Percentiles rank a stretch among this genome's conserved stretches.
Conservation (phyloP, 1,139 yeast species). For the Pichia inconspicua region DNA sequence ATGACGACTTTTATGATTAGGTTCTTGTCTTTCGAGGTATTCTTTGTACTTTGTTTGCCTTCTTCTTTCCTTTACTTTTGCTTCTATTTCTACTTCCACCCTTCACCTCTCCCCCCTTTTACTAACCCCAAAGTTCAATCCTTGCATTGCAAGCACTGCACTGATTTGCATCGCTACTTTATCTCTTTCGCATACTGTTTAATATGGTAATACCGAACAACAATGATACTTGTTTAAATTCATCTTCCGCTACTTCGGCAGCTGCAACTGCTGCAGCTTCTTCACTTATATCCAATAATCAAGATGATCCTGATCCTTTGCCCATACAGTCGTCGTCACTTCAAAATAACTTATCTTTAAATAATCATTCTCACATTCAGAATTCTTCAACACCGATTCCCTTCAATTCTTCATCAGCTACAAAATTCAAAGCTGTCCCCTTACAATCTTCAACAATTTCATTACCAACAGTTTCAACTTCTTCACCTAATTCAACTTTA, state of each 20-base stretch:
- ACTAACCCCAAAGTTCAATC: too few relatives aligned
- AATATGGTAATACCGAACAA: conserved; percentile 1
- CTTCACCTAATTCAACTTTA: background rate
- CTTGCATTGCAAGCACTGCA: too few relatives aligned
- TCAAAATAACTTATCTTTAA: background rate
- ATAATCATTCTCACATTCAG: background rate
- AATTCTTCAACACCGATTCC: background rate
- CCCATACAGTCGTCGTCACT: conserved; percentile 19
- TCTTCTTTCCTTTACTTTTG: too few relatives aligned
- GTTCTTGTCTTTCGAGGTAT: too few relatives aligned
- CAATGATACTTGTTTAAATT: background rate
- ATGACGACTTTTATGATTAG: too few relatives aligned
- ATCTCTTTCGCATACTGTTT: background rate
- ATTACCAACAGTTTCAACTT: background rate
- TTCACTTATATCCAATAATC: conserved; percentile 7
- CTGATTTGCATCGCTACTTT: background rate
- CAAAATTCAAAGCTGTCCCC: background rate
- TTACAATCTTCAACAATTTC: background rate
- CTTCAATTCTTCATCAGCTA: background rate
- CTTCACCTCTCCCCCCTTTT: too few relatives aligned
- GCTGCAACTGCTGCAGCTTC: conserved; percentile 39
- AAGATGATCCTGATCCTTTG: conserved; percentile 30
- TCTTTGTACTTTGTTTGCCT: too few relatives aligned
- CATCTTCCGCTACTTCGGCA: conserved; percentile 33
- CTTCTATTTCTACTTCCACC: too few relatives aligned